Evolutionary conservation across 2,329 filamentous ascomycete genomes (phyloP).

Genomic region (Raffaelea deltoideospora): DNA sequence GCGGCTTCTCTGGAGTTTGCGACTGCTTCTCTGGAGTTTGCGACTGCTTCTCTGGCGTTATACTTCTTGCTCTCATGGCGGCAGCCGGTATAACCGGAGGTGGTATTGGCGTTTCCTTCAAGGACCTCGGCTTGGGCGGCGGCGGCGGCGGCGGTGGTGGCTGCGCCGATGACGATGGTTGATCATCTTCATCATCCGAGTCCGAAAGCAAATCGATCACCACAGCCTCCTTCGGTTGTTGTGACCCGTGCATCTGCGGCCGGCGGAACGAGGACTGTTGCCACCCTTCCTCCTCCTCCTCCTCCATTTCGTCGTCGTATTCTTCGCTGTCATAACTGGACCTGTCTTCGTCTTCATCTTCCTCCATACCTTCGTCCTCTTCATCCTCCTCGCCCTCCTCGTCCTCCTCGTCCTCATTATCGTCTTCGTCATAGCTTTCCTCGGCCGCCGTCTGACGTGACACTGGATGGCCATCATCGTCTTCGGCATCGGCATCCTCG

Average conservation of each 20-base stretch:
- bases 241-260: not conserved
- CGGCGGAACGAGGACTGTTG: not conserved
- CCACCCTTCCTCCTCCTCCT: not conserved
- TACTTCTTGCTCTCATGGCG: no score
- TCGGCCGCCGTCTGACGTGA: no score
- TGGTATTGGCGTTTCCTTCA: no score
- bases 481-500: conserved; percentile 3
- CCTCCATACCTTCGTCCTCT: not conserved
- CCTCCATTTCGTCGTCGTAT: not conserved
- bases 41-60: no score
- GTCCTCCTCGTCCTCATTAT: not conserved
- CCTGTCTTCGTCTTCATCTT: not conserved
- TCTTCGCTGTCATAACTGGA: not conserved
- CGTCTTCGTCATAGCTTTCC: conserved; percentile 3
- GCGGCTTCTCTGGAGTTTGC: no score
- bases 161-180: not conserved
- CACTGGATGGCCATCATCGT: no score
- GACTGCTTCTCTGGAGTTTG: no score
- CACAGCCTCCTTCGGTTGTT: conserved; percentile 15
- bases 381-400: not conserved
- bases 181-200: conserved; percentile 20
- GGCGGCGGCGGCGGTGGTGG: not conserved
- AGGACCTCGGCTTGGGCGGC: not conserved
- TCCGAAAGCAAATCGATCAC: conserved; percentile 32
- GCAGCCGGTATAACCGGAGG: no score